phyloP scores from a whole-genome alignment of 2,329 filamentous ascomycete genomes.

The Fusarium sp. region DNA sequence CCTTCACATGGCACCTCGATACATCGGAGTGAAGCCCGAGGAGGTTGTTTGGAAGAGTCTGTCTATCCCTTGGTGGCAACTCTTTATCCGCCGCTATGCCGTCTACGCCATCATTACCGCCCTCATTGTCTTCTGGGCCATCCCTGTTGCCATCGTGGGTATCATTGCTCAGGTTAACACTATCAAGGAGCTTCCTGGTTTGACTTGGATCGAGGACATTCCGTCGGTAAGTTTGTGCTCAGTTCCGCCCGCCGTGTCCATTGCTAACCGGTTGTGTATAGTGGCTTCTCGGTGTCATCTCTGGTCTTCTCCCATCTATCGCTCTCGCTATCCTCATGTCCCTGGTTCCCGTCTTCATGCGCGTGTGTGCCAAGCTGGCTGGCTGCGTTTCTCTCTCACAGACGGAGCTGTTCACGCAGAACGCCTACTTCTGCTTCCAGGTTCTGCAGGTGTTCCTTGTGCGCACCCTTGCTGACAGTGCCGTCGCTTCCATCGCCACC shows the following conservation, averaged over 20 bases:
- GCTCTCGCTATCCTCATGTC: slow-evolving; percentile 85
- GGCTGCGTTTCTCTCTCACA: slow-evolving; percentile 83
- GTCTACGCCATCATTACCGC: slow-evolving; percentile 74
- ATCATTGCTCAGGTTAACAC: slow-evolving; percentile 84
- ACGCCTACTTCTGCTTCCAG: slow-evolving; percentile 91
- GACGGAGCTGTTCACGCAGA: slow-evolving; percentile 90
- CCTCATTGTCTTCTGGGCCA: slow-evolving; percentile 87
- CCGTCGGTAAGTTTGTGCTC: slow-evolving; percentile 56
- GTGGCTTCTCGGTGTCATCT: slow-evolving; percentile 79
- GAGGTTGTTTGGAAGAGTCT: slow-evolving; percentile 92
- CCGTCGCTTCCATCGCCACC: slow-evolving; percentile 72
- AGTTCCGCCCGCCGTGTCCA: neutral
- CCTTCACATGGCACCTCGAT: slow-evolving; percentile 85
- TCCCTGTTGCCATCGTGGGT: slow-evolving; percentile 82
- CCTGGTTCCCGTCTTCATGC: slow-evolving; percentile 77
- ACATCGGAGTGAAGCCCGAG: slow-evolving; percentile 80
- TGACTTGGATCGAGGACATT: slow-evolving; percentile 78
- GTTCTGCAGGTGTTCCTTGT: slow-evolving; percentile 95
- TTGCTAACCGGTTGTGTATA: slow-evolving; percentile 12
- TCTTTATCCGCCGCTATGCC: slow-evolving; percentile 73
- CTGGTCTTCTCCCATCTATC: slow-evolving; percentile 83
- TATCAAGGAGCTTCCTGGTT: slow-evolving; percentile 73
- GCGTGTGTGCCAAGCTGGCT: slow-evolving; percentile 75
- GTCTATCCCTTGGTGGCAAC: slow-evolving; percentile 75
- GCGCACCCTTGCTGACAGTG: slow-evolving; percentile 82